These are phyloP conservation scores for Cladosporium colombiae DNA, from an alignment of 2,329 filamentous ascomycete species.

Conservation along the genomic window DNA sequence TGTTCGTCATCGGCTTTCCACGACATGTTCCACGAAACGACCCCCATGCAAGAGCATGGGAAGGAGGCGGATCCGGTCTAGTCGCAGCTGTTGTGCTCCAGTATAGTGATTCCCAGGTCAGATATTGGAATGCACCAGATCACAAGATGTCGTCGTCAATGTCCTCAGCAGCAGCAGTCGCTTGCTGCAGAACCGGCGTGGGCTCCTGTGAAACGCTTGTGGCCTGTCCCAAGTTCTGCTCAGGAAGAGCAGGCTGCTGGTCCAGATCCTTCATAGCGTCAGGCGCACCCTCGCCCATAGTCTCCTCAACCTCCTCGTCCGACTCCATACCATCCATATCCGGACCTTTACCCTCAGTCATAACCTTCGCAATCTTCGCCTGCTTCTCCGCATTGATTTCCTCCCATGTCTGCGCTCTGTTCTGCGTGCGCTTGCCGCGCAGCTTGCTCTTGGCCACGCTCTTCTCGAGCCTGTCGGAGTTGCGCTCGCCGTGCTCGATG, in stretches of 20 bases:
- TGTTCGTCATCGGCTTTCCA: not conserved
- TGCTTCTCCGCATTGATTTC: slow-evolving; percentile 35
- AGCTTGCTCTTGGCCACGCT: slow-evolving; percentile 57
- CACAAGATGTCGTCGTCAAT: slow-evolving; percentile 15
- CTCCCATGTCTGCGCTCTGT: slow-evolving; percentile 35
- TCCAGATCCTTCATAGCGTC: slow-evolving; percentile 18
- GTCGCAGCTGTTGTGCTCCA: not conserved
- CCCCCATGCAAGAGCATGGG: not conserved
- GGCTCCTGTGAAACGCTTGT: slow-evolving; percentile 8
- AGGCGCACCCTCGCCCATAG: not conserved
- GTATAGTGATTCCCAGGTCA: not conserved
- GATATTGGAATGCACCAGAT: not conserved
- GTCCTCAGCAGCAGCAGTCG: slow-evolving; percentile 4
- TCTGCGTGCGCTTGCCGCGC: slow-evolving; percentile 48
- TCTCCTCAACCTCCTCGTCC: slow-evolving; percentile 16
- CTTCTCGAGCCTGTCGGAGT: slow-evolving; percentile 56
- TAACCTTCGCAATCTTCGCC: slow-evolving; percentile 9
- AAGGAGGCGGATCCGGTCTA: not conserved
- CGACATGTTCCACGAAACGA: too few species aligned
- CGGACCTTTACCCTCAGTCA: slow-evolving; percentile 12
- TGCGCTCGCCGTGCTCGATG: slow-evolving; percentile 57
- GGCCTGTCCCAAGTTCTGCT: slow-evolving; percentile 17
- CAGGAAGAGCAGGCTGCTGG: slow-evolving; percentile 14
- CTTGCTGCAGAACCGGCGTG: slow-evolving; percentile 13
- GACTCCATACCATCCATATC: slow-evolving; percentile 14